Base-by-base conservation (phyloP, 805 yeast genomes). In the Cyberlindnera mississippiensis region DNA sequence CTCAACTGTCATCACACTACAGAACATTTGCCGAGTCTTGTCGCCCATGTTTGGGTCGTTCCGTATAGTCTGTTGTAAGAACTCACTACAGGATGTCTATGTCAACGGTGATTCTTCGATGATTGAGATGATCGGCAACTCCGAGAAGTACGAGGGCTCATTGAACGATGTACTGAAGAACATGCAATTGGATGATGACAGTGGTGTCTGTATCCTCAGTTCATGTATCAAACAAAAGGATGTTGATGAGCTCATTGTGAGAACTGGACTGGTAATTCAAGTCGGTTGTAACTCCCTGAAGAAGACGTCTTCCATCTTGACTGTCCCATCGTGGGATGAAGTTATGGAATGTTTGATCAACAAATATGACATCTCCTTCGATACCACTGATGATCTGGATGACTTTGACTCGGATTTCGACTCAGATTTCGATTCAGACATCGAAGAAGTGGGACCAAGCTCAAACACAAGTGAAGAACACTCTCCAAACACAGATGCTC, bases 311-410 rank as follows among this genome's bases (percentile, higher is more conserved):
- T 35, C 38, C 14, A 29, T 49, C 1, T 3, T 50, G 2, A 32
- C 28, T 7, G 37, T 50, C 3, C 37, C 41, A 5, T 34, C 48
- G 2, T 57, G 56, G 57, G 61, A 57, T 33, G 49, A 50, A 3
- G 42, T 57, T 4, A 57, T 56, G 60, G 60, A 56, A 35, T 28
- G 35, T n/a, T n/a, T 57, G 17, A 41, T 55, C 2, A 14, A 37
- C 6, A 49, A 41, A n/a, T 43, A 46, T 6, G 42, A 47, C 4
- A 19, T 57, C 6, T 26, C 44, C 2, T 46, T 55, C 28, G 45
- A 36, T 9, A 48, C 38, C 1, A 13, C 33, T 14, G 42, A 38
- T 36, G 59, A 52, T n/a, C 55, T 51, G 15, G 46, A 30, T n/a
- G 52, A 48, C 17, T 33, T 34, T 28, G 49, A 43, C 17, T 40